These are phyloP conservation scores for Penicillium pancosmium DNA, from an alignment of 495 filamentous ascomycete genomes.

Conservation along the genomic window DNA sequence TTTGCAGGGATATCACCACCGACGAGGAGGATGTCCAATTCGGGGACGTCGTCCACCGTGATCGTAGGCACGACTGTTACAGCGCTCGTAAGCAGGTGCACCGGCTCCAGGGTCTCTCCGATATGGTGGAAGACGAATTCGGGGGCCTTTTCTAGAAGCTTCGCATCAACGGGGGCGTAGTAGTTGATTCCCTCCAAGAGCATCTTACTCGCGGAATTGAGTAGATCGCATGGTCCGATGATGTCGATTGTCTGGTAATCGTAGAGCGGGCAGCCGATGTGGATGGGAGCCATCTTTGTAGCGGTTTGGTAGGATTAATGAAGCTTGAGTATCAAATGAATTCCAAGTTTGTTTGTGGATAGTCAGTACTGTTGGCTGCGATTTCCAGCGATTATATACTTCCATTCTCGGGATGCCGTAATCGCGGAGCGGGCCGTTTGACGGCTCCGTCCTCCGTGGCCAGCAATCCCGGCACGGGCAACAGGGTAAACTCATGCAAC, in stretches of 20 bases:
- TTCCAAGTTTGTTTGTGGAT: background rate
- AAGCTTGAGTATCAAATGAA: background rate
- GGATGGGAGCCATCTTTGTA: constrained; percentile 28
- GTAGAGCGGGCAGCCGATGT: constrained; percentile 27
- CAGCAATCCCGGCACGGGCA: background rate
- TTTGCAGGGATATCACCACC: constrained; percentile 22
- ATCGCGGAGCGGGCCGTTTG: background rate
- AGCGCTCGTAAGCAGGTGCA: constrained; percentile 21
- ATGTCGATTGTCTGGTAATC: constrained; percentile 37
- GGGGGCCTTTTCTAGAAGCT: constrained; percentile 22
- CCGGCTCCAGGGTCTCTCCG: constrained; percentile 31
- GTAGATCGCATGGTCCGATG: constrained; percentile 36
- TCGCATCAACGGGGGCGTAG: constrained; percentile 12
- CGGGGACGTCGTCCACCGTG: constrained; percentile 29
- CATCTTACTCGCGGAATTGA: constrained; percentile 26
- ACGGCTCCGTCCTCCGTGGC: background rate
- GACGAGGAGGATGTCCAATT: constrained; percentile 33
- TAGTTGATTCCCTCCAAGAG: constrained; percentile 13
- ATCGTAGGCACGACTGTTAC: constrained; percentile 29
- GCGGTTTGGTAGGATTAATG: background rate
- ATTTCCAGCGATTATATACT: background rate
- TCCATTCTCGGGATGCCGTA: background rate
- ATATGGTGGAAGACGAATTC: constrained; percentile 38
- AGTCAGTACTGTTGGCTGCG: background rate
- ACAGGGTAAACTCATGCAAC: background rate